Percentiles rank a stretch among this genome's conserved stretches.
Evolutionary conservation across 2,329 filamentous ascomycete species (phyloP).

Genomic region (Parafenestella ontariensis): DNA sequence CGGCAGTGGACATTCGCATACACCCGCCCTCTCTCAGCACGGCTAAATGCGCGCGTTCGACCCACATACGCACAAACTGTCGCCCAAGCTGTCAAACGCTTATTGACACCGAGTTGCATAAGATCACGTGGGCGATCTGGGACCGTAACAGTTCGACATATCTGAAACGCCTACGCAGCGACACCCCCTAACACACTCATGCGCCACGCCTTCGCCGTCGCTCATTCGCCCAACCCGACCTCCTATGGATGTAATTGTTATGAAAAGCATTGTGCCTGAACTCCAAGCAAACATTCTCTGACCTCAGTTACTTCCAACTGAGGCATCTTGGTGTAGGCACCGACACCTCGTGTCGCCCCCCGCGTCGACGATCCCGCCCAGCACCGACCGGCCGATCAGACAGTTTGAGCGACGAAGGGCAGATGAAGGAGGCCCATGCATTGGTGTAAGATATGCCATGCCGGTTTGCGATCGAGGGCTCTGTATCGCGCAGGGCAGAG

Average conservation of each 20-base stretch:
- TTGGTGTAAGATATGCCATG: background rate
- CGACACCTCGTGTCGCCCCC: background rate
- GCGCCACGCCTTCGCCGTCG: background rate
- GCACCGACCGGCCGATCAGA: slow-evolving; percentile 20
- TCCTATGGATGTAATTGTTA: background rate
- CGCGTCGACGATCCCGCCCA: background rate
- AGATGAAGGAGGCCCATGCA: slow-evolving; percentile 11
- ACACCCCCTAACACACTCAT: slow-evolving; percentile 2
- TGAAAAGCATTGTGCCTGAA: slow-evolving; percentile 5
- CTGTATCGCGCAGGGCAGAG: no score
- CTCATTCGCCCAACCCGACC: background rate
- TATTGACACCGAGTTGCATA: slow-evolving; percentile 6
- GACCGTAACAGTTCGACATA: slow-evolving; percentile 7
- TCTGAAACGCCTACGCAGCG: slow-evolving; percentile 9
- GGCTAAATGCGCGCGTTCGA: slow-evolving; percentile 4
- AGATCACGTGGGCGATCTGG: slow-evolving; percentile 7
- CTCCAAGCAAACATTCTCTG: background rate
- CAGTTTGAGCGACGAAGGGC: slow-evolving; percentile 8
- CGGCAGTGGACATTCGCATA: background rate
- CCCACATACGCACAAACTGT: background rate
- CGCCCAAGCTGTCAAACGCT: background rate
- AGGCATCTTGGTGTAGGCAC: background rate
- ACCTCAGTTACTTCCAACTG: background rate
- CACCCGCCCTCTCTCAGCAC: background rate
- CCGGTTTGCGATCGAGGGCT: no score